Conservation (phyloP, 2,329 filamentous ascomycete species). For the Scedosporium minutisporum region DNA sequence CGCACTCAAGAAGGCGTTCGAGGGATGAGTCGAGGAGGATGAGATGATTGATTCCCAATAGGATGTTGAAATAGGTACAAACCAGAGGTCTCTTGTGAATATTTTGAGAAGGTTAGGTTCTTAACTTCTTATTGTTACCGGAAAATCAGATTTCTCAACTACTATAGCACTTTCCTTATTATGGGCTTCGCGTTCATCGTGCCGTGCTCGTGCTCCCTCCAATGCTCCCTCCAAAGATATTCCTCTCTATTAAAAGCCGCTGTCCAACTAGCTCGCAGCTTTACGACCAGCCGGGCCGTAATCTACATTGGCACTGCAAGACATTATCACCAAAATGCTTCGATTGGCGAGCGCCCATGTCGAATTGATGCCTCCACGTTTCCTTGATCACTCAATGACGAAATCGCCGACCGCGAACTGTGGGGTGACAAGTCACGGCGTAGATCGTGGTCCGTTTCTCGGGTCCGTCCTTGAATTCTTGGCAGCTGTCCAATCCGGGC, state of each 20-base stretch:
- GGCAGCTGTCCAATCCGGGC: neutral
- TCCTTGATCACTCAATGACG: neutral
- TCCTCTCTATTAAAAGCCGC: too few relatives aligned
- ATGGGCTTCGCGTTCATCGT: too few relatives aligned
- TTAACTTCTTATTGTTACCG: too few relatives aligned
- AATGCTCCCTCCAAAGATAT: too few relatives aligned
- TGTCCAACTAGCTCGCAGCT: too few relatives aligned
- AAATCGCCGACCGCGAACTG: neutral
- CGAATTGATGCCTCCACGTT: neutral
- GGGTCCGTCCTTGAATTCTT: neutral
- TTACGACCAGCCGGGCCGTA: too few relatives aligned
- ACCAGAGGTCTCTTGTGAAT: too few relatives aligned
- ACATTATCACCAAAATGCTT: neutral
- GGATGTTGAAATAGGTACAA: neutral
- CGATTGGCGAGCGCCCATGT: neutral
- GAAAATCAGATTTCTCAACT: too few relatives aligned
- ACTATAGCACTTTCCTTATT: too few relatives aligned
- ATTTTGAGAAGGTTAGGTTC: too few relatives aligned
- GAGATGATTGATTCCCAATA: neutral
- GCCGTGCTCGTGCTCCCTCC: too few relatives aligned
- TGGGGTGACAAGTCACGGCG: neutral
- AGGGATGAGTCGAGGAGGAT: neutral
- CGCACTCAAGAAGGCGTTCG: conserved; percentile 22
- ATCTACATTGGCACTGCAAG: too few relatives aligned
- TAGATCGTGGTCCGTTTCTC: neutral